phyloP scores from a whole-genome alignment of 208 protist genomes.

The Wallacemonas sp. region DNA sequence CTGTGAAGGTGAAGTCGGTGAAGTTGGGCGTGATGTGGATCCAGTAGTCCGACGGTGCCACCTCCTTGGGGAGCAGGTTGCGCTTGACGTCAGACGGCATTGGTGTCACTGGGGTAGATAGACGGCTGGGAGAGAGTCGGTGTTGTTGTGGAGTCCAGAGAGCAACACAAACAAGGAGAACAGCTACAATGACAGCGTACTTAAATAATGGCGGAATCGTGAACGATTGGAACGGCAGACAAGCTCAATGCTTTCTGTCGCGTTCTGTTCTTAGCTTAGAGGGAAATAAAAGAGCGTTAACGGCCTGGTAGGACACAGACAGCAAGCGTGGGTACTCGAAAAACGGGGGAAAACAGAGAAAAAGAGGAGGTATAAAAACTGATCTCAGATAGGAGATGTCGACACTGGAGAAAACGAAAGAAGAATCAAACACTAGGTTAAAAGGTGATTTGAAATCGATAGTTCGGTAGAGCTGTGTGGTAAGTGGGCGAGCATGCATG shows the following conservation, averaged over 20 bases:
- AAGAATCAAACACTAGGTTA: too few species aligned
- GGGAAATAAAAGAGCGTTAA: too few species aligned
- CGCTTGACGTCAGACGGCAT: slow-evolving; percentile 23
- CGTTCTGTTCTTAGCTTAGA: too few species aligned
- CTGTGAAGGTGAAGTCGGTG: slow-evolving; percentile 58
- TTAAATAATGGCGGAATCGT: slow-evolving; percentile 12
- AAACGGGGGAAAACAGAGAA: too few species aligned
- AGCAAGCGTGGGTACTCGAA: too few species aligned
- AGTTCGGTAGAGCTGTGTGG: slow-evolving; percentile 32
- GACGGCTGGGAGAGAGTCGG: not conserved
- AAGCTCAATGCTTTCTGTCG: too few species aligned
- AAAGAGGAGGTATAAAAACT: too few species aligned
- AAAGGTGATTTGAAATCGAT: not conserved
- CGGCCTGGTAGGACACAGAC: too few species aligned
- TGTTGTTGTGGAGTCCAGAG: slow-evolving; percentile 5
- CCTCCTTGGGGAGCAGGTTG: slow-evolving; percentile 54
- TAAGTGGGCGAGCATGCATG: not conserved
- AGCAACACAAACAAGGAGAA: slow-evolving; percentile 16
- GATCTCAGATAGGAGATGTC: too few species aligned
- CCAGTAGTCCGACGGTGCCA: slow-evolving; percentile 61
- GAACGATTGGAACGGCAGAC: too few species aligned
- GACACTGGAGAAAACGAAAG: slow-evolving; percentile 12
- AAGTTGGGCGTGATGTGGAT: slow-evolving; percentile 63
- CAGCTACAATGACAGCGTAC: slow-evolving; percentile 1
- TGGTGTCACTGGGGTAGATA: not conserved